phyloP scores from a whole-genome alignment of 352 stramenopile species.

The Ophiocytium majus region DNA sequence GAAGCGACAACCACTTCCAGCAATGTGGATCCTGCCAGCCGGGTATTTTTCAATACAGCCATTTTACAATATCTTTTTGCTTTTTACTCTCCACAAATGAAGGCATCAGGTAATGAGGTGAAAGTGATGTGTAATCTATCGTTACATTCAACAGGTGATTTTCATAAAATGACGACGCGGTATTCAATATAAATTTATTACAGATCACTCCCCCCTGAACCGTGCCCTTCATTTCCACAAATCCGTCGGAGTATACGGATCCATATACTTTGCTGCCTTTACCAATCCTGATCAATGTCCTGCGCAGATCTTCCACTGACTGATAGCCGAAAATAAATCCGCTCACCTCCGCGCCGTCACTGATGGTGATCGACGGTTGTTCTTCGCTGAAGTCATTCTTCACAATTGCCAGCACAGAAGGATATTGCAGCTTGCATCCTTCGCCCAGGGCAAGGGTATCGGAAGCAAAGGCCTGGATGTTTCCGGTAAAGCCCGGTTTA shows the following conservation, averaged over 20 bases:
- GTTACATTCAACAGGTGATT: not conserved
- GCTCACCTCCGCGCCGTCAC: not conserved
- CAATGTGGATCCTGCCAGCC: not conserved
- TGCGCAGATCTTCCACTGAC: not conserved
- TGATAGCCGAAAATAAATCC: not conserved
- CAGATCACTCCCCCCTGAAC: not conserved
- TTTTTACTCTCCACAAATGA: not conserved
- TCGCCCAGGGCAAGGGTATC: not conserved
- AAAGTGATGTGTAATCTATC: not conserved
- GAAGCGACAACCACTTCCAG: not conserved
- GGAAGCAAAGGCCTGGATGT: not conserved
- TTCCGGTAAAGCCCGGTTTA: not conserved
- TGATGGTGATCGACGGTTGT: not conserved
- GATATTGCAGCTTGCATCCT: not conserved
- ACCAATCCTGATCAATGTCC: not conserved
- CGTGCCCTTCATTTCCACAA: not conserved
- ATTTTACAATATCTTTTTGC: conserved; percentile 1
- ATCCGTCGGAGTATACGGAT: not conserved
- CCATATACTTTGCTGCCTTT: not conserved
- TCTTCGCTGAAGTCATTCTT: not conserved
- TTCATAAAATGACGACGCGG: not conserved
- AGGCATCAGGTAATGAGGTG: not conserved
- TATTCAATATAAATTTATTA: conserved; percentile 6
- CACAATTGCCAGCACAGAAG: not conserved
- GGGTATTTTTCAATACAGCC: not conserved